Base-by-base conservation (phyloP, 345 rosid genomes). In the Populus alba region DNA sequence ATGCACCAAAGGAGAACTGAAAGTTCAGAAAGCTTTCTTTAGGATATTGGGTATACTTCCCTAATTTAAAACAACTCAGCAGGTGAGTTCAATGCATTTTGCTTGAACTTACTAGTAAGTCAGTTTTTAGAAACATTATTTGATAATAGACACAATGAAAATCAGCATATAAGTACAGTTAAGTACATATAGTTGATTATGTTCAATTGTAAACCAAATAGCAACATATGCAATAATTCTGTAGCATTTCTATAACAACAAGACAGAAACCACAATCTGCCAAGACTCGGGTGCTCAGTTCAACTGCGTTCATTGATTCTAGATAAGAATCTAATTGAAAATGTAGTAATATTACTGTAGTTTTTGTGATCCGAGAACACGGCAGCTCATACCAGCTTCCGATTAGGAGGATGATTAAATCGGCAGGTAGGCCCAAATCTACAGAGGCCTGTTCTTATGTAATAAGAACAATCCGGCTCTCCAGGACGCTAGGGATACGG, bases 381-480 rank as follows among this genome's bases (percentile, higher is more conserved):
- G 73, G 72, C 75, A 72, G 74, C 10, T 69, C 73, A 57, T 90
- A 97, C 99, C 98, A 97, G 90, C 86, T 91, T 94, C 49, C 99
- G 83, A 83, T 94, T 94, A 85, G 90, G 92, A 82, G 99, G 92
- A 75, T 90, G 92, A 80, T 90, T 88, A 82, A 84, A 90, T 69
- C 92, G 89, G 74, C 92, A 90, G 23, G 88, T 90, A 67, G 90
- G 81, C 39, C 92, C 91, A 87, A 92, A 97, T 87, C 98, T 89
- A 83, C 99, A 97, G 71, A 97, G 96, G 49, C 99, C 99, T 63
- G 99, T 97, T 86, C 98, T 86, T 73, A 97, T 92, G 81, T 97
- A 97, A 87, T 91, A 94, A 79, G 98, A 91, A 85, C 99, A 97
- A 86, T 94, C 95, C 5, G 90, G 97, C 85, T 94, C 98, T 72